Conservation (phyloP, 192 early-diverging fungal species). For the Dissophora ornata region DNA sequence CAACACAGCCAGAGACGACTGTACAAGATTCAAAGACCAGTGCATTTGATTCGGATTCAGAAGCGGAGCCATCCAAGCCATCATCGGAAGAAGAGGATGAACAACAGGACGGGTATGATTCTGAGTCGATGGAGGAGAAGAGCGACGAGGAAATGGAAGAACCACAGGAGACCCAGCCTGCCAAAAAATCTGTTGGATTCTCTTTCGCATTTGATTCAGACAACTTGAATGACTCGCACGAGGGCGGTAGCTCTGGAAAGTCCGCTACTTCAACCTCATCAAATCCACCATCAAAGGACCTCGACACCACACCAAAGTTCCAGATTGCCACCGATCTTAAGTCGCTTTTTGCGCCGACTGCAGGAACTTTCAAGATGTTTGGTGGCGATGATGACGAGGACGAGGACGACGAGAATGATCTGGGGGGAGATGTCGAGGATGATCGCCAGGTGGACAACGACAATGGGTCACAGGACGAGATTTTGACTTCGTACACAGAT, state of each 20-base stretch:
- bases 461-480: slow-evolving; percentile 14
- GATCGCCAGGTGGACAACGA: slow-evolving; percentile 25
- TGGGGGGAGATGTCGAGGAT: slow-evolving; percentile 39
- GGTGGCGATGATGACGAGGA: slow-evolving; percentile 54
- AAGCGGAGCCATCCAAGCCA: neutral
- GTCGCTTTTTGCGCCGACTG: slow-evolving; percentile 40
- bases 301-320: slow-evolving; percentile 19
- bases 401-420: slow-evolving; percentile 20
- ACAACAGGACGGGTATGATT: neutral
- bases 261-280: neutral
- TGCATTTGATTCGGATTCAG: slow-evolving; percentile 18
- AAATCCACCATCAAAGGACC: slow-evolving; percentile 5
- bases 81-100: neutral
- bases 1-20: neutral
- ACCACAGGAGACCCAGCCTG: neutral
- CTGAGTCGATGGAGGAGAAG: neutral
- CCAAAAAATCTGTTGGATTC: slow-evolving; percentile 46
- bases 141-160: neutral
- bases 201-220: slow-evolving; percentile 42
- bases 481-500: slow-evolving; percentile 19
- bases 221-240: slow-evolving; percentile 17
- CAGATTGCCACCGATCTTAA: slow-evolving; percentile 43
- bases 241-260: neutral
- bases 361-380: slow-evolving; percentile 61
- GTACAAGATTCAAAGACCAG: neutral